Evolutionary conservation across 805 yeast species (phyloP), one percentile per base, ranked within the genome.

Genomic region (Sporopachydermia quercuum): DNA sequence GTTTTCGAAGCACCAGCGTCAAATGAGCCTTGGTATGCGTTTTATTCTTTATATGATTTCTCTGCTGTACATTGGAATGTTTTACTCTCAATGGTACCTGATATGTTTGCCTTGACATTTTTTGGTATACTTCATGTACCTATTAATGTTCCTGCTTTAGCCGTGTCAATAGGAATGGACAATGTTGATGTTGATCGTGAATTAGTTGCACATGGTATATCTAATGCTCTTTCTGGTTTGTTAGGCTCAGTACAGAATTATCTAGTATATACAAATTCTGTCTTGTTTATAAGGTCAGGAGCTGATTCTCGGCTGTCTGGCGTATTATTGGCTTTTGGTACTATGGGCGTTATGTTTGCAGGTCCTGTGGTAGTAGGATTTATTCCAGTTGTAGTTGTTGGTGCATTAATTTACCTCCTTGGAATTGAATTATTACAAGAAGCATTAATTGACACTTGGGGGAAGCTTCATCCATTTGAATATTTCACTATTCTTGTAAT

Each of bases 71-170:
- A 83, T 55, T 84, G 94, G 91, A 52, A 61, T 45, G 66, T 77
- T 18, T 65, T 91, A 17, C 37, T 74, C 2, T 61, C 68, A 40
- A 84, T 86, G 51, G 44, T 86, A 15, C 98, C 98, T 4, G 80
- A 94, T 2, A 91, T 91, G 96, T 61, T 89, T 41, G 98, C 98
- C 0, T 65, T 91, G 46, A 87, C 97, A 0, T 91, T 91, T 54
- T 91, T 91, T 52, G 98, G 98, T 8, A 80, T 91, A 34, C 62
- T 91, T 41, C 98, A 91, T 51, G 98, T 91, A 6, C 98, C 98
- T 3, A 91, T 91, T 44, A 91, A 91, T 55, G 96, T 91, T 11
- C 98, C 98, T 1, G 97, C 98, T 0, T 66, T 91, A 37, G 96
- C 97, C 0, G 91, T 87, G 14, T 80, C 94, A 4, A 71, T 84